Evolutionary conservation across 2,329 filamentous ascomycete species (phyloP), one percentile per base, ranked within the genome.

Genomic region (Ceratocystiopsis sp.): DNA sequence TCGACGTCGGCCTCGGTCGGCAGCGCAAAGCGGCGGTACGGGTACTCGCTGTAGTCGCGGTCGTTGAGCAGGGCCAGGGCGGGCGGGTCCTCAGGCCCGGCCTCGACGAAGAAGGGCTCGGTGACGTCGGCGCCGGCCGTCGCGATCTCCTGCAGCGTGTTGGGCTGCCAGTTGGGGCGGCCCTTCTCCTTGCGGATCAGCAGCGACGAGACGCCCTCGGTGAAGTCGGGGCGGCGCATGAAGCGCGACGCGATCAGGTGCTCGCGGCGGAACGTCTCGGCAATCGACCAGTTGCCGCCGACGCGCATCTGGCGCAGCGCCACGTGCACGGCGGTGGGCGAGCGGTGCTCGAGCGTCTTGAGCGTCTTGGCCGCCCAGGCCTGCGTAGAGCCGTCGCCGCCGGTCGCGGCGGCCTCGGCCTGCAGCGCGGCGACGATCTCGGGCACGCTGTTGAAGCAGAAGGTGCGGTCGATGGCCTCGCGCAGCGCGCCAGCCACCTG

Each of bases 221-320:
- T 78, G 56, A 98, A 98, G 61, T 98, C 91, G 5, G 75, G 81
- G 58, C 91, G 80, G 45, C 71, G 69, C 89, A 98, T 96, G 66
- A 98, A 96, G 49, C 77, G 74, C 46, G 71, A 66, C 2, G 89
- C 86, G 46, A 98, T 85, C 55, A 80, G 71, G 61, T 91, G 74
- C 65, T 98, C 91, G 49, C 77, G 77, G 56, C 78, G 68, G 69
- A 96, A 98, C 1, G 89, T 78, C 61, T 94, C 73, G 15, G 72
- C 66, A 53, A 98, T 94, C 49, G 71, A 69, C 91, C 91, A 96
- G 33, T 67, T 57, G 51, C 65, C 63, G 47, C 84, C 85, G 40
- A 82, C 61, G 51, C 78, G 80, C 75, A 96, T 81, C 65, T 93
- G 84, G 51, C 75, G 71, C 44, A 94, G 71, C 2, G 87, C 71